Base-by-base conservation (phyloP, 129 eudicot genomes). In the Lactuca sativa region DNA sequence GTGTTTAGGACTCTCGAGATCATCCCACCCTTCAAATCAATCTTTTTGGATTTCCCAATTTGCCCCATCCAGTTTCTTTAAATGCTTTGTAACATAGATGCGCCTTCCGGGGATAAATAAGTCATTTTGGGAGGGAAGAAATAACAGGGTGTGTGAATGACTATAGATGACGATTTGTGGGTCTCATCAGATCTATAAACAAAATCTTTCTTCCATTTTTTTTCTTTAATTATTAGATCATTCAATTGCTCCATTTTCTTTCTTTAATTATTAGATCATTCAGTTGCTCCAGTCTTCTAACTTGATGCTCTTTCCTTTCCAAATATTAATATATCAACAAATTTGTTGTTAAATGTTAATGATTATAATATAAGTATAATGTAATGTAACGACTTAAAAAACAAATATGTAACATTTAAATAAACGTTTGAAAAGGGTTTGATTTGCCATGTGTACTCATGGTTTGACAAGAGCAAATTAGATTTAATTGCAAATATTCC, bases 1-100 rank as follows among this genome's bases (percentile, higher is more conserved):
- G 53, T 69, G 30, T 0, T 0, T 3, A 12, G 1, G 5, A 16
- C 21, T 56, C 81, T 77, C 66, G 76, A 77, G 65, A 77, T 69
- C 64, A 69, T 77, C 33, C 12, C 67, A 15, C 56, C 62, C 81
- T 69, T 77, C 81, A 69, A 69, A 77, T 77, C 81, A 77, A 10
- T 54, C 40, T 13, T 54, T 43, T 34, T 12, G 0, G 4, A 14
- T 53, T 69, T 41, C 66, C 81, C 30, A 0, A n/a, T 60, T 8
- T 69, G 17, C 66, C 75, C 81, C 62, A 18, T 11, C 9, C 15
- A 4, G 17, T 57, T 9, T 12, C 53, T 13, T 74, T 68, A n/a
- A 16, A n/a, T 6, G 5, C n/a, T 12, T 3, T 21, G 21, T 0
- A 9, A 25, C n/a, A 14, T 75, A 8, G 65, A 49, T 18, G 38